A percentile compares a stretch with the other conserved stretches of the same genome.
These are phyloP conservation scores for Fusarium phyllophilum DNA, from an alignment of 2,329 filamentous ascomycete genomes.

Conservation along the genomic window DNA sequence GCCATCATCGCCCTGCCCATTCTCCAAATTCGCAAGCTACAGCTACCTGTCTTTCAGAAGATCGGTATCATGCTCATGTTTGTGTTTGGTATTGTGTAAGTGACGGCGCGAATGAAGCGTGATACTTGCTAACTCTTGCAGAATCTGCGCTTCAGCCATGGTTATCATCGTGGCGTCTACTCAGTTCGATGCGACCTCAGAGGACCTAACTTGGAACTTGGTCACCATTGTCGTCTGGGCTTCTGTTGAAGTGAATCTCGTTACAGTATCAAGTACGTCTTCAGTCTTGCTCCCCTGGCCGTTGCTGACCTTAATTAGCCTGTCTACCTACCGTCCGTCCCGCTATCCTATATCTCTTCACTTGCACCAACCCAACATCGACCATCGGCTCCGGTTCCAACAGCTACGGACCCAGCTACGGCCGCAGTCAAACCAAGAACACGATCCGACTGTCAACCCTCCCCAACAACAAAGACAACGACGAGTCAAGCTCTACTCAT, in stretches of 20 bases:
- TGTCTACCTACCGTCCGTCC: slow-evolving; percentile 39
- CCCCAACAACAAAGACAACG: slow-evolving; percentile 20
- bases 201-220: slow-evolving; percentile 40
- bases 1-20: slow-evolving; percentile 45
- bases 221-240: slow-evolving; percentile 39
- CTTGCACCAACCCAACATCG: slow-evolving; percentile 17
- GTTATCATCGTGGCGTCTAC: slow-evolving; percentile 36
- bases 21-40: slow-evolving; percentile 45
- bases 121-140: not conserved
- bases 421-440: slow-evolving; percentile 36
- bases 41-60: slow-evolving; percentile 43
- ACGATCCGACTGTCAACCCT: slow-evolving; percentile 33
- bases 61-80: slow-evolving; percentile 45
- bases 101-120: fast-evolving
- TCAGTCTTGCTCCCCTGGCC: fast-evolving
- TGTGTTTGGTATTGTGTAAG: slow-evolving; percentile 47
- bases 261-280: slow-evolving; percentile 35
- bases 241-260: slow-evolving; percentile 40
- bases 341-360: slow-evolving; percentile 34
- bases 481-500: slow-evolving; percentile 38
- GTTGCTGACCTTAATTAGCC: not conserved
- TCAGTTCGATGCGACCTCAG: slow-evolving; percentile 12
- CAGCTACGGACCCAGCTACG: slow-evolving; percentile 27
- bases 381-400: slow-evolving; percentile 27
- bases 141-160: slow-evolving; percentile 34